phyloP scores from a whole-genome alignment of 768 basidiomycete species.

The Amanita subjunquillea region DNA sequence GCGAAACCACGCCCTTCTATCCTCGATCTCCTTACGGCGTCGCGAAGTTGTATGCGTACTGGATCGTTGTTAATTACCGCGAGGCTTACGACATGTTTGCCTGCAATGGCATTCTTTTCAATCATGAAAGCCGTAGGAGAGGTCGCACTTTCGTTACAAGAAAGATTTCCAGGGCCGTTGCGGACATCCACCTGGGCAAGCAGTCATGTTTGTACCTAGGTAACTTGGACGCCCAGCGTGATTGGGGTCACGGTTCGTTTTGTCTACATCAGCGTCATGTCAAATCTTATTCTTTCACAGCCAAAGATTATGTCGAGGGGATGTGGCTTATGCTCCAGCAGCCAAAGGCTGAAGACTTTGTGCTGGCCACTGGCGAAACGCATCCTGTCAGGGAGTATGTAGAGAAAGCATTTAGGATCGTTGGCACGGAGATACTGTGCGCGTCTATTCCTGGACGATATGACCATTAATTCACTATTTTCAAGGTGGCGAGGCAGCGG shows the following conservation, averaged over 20 bases:
- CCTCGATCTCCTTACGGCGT: slow-evolving; percentile 96
- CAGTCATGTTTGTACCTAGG: slow-evolving; percentile 88
- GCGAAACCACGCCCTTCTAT: slow-evolving; percentile 95
- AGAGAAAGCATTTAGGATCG: slow-evolving; percentile 68
- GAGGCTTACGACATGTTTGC: slow-evolving; percentile 97
- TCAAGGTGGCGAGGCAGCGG: slow-evolving; percentile 70
- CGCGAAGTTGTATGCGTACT: slow-evolving; percentile 88
- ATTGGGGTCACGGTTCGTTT: slow-evolving; percentile 89
- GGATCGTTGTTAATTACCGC: slow-evolving; percentile 87
- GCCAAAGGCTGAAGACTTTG: slow-evolving; percentile 73
- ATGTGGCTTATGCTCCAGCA: slow-evolving; percentile 99
- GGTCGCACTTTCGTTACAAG: slow-evolving; percentile 94
- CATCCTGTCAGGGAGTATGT: slow-evolving; percentile 92
- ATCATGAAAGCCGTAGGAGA: slow-evolving; percentile 93
- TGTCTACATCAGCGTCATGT: background rate
- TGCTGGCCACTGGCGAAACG: slow-evolving; percentile 93
- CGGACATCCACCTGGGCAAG: slow-evolving; percentile 86
- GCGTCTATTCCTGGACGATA: slow-evolving; percentile 11
- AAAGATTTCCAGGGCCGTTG: slow-evolving; percentile 88
- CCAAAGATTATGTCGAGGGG: slow-evolving; percentile 88
- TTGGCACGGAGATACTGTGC: slow-evolving; percentile 60
- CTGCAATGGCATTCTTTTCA: slow-evolving; percentile 96
- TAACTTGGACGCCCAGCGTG: slow-evolving; percentile 89
- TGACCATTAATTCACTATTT: background rate
- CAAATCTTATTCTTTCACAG: slow-evolving; percentile 24